A percentile compares a stretch with the other conserved stretches of the same genome.
These are phyloP conservation scores for Flaveria robusta DNA, from an alignment of 129 eudicot genomes.

Conservation along the genomic window DNA sequence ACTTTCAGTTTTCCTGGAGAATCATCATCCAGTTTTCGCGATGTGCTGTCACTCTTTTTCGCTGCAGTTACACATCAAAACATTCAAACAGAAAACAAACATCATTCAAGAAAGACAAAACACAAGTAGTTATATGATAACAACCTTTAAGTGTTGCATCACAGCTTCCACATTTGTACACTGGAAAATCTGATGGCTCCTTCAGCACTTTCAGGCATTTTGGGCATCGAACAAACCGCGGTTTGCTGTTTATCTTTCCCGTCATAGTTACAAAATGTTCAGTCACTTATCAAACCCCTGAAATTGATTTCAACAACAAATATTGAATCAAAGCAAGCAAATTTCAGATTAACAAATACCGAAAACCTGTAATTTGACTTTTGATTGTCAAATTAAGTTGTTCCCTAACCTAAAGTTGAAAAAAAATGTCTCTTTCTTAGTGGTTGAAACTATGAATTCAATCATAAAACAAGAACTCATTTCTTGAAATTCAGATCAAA, in stretches of 20 bases:
- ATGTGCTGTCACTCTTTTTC: constrained; percentile 35
- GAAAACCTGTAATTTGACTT: constrained; percentile 11
- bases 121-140: background rate
- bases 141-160: constrained; percentile 59
- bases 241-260: constrained; percentile 26
- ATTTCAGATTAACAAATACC: constrained; percentile 15
- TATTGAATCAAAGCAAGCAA: constrained; percentile 21
- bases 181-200: constrained; percentile 51
- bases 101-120: background rate
- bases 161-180: constrained; percentile 75
- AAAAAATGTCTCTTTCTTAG: background rate
- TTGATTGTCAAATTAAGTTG: constrained; percentile 12
- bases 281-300: constrained; percentile 18
- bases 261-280: constrained; percentile 21
- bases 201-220: constrained; percentile 52
- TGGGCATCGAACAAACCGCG: constrained; percentile 70
- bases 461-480: constrained; percentile 27
- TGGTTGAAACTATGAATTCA: constrained; percentile 1
- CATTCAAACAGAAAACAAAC: constrained; percentile 3
- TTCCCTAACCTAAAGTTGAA: constrained; percentile 1
- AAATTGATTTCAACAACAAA: constrained; percentile 20
- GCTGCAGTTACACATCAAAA: constrained; percentile 43
- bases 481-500: constrained; percentile 19
- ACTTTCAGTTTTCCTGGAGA: constrained; percentile 23
- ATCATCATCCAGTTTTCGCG: constrained; percentile 22